A percentile compares a stretch with the other conserved stretches of the same genome.
phyloP scores from a whole-genome alignment of 768 basidiomycete species.

The Trametes sanguinea region DNA sequence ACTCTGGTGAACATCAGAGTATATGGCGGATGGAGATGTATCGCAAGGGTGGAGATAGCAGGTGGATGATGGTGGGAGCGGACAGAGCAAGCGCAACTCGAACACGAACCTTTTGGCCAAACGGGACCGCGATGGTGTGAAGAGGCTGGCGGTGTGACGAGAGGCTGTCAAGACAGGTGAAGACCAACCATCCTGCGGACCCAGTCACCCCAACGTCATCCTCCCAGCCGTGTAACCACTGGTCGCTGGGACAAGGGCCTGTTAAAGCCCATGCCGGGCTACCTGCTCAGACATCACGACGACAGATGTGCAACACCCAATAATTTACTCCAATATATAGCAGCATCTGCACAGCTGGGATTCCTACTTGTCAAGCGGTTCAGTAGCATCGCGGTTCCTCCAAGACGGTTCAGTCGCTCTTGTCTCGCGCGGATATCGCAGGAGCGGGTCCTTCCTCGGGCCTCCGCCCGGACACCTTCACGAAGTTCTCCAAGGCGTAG shows the following conservation, averaged over 20 bases:
- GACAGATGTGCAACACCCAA: background rate
- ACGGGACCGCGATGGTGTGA: conserved; percentile 1
- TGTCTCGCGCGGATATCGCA: background rate
- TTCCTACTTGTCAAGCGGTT: no score
- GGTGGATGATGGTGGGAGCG: background rate
- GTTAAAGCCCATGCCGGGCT: no score
- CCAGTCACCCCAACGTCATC: background rate
- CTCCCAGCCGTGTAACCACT: background rate
- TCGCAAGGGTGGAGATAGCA: background rate
- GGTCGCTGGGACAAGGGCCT: no score
- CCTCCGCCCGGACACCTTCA: conserved; percentile 62
- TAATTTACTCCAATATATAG: conserved; percentile 15
- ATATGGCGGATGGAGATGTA: conserved; percentile 7
- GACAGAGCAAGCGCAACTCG: conserved; percentile 2
- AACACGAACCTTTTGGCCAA: conserved; percentile 4
- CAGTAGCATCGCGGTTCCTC: no score
- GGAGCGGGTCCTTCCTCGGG: conserved; percentile 51
- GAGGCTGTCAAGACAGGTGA: conserved; percentile 3
- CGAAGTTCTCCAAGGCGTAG: conserved; percentile 67
- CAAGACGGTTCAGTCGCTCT: conserved; percentile 10
- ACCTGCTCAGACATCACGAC: no score
- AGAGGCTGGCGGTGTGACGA: conserved; percentile 12
- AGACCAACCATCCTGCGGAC: background rate
- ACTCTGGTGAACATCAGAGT: conserved; percentile 16
- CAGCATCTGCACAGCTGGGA: background rate